Percentiles rank a stretch among this genome's conserved stretches.
These are phyloP conservation scores for Nelumbo lutea DNA, from an alignment of 164 flowering plant genomes.

Conservation along the genomic window DNA sequence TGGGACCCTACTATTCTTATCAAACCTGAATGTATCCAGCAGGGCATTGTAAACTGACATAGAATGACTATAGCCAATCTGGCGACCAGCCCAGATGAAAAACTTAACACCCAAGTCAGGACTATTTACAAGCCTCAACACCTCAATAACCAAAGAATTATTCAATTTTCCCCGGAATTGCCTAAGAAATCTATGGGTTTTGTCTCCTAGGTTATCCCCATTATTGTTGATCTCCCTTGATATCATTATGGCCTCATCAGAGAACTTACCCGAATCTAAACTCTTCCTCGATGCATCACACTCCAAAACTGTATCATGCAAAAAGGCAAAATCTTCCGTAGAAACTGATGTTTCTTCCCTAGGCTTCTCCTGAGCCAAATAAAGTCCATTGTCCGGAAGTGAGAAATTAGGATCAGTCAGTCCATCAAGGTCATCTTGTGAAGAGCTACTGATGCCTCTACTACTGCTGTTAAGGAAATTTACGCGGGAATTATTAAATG, in stretches of 20 bases:
- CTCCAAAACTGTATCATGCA: constrained; percentile 29
- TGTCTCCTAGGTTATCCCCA: constrained; percentile 35
- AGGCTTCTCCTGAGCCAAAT: constrained; percentile 5
- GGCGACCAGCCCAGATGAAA: constrained; percentile 87
- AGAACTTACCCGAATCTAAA: constrained; percentile 28
- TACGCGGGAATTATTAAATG: constrained; percentile 1
- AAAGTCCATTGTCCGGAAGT: constrained; percentile 1
- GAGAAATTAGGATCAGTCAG: constrained; percentile 31
- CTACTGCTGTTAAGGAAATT: constrained; percentile 9
- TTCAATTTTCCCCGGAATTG: constrained; percentile 56
- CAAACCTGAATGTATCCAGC: constrained; percentile 44
- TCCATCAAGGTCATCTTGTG: constrained; percentile 36
- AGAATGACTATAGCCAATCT: constrained; percentile 74
- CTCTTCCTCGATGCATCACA: constrained; percentile 2
- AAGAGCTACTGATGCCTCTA: constrained; percentile 15
- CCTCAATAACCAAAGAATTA: constrained; percentile 56
- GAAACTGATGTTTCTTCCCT: constrained; percentile 19
- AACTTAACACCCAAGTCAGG: constrained; percentile 61
- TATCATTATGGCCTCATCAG: constrained; percentile 45
- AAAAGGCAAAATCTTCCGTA: constrained; percentile 38
- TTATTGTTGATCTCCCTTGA: constrained; percentile 23
- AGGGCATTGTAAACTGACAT: constrained; percentile 52
- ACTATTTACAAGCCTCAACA: constrained; percentile 42
- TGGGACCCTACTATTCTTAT: constrained; percentile 28
- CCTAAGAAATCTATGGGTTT: constrained; percentile 60